Base-by-base conservation (phyloP, 306 rosid species). In the Malus fusca region DNA sequence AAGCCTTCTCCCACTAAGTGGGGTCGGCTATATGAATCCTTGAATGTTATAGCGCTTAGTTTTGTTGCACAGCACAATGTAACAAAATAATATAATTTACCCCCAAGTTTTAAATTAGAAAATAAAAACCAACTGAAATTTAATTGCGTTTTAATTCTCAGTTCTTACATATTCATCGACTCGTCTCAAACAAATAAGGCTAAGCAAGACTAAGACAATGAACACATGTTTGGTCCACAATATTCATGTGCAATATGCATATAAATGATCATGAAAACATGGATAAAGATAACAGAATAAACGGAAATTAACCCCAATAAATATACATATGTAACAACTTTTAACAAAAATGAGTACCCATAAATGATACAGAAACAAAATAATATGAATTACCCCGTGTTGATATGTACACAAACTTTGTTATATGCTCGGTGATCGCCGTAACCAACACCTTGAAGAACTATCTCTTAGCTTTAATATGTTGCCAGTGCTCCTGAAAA, bases 401-500 rank as follows among this genome's bases (percentile, higher is more conserved):
- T 55, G 26, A 55, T 55, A 55, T 55, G 23, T 55, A 55, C 11
- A 55, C 11, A 55, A 1, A 21, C n/a, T 8, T 21, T 55, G n/a
- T 21, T 21, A 55, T 55, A 18, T 55, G 61, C 61, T 55, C 21
- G 3, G 61, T 55, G 25, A 21, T 11, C 4, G 11, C 23, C 6
- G 25, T 8, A 21, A 55, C 61, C 55, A 43, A 12, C 48, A 13
- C 72, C 42, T 13, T 13, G 72, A 68, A 59, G 37, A 72, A 42
- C 44, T 42, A 56, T 35, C 59, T 19, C 19, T 2, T 53, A 6
- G 59, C 59, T 53, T 4, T 53, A 53, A 17, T 53, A 21, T 51
- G 12, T 60, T 22, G 65, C 42, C 13, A 21, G 22, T 65, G 35
- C 80, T 64, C 80, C 77, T 62, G 82, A 69, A 77, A 78, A 79